Conservation (phyloP, 352 stramenopile species). For the Pythium periplocum region DNA sequence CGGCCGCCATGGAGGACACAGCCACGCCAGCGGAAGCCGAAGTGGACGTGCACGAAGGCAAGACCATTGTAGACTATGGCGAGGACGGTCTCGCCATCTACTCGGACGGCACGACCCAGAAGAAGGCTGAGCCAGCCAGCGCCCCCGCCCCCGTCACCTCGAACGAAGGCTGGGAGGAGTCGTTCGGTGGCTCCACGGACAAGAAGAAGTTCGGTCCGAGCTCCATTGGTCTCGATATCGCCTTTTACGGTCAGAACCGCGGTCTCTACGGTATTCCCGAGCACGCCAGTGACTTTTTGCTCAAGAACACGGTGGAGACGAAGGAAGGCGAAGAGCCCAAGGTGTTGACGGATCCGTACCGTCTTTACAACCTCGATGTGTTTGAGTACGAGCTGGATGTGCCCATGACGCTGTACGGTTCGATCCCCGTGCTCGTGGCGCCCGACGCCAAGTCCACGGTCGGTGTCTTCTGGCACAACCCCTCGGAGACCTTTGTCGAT, state of each 20-base stretch:
- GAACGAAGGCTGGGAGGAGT: constrained; percentile 92
- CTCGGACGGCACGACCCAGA: constrained; percentile 88
- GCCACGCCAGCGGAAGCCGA: constrained; percentile 23
- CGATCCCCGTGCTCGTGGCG: constrained; percentile 68
- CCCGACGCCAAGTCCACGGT: constrained; percentile 72
- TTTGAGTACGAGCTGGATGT: constrained; percentile 99
- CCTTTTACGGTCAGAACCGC: constrained; percentile 78
- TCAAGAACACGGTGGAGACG: constrained; percentile 90
- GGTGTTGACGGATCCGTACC: constrained; percentile 92
- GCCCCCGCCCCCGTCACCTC: constrained; percentile 13
- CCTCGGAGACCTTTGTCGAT: constrained; percentile 98
- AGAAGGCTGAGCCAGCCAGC: constrained; percentile 33
- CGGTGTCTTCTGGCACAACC: constrained; percentile 99
- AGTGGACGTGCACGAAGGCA: constrained; percentile 80
- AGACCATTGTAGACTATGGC: constrained; percentile 95
- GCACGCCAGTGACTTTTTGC: constrained; percentile 91
- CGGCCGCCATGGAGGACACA: constrained; percentile 12
- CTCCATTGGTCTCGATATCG: constrained; percentile 95
- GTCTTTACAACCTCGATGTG: constrained; percentile 99
- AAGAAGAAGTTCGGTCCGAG: constrained; percentile 85
- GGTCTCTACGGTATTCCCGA: constrained; percentile 97
- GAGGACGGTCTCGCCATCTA: constrained; percentile 98
- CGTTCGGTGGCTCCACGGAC: constrained; percentile 91
- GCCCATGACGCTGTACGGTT: constrained; percentile 98
- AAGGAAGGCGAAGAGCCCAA: constrained; percentile 16